Evolutionary conservation across 768 basidiomycete genomes (phyloP), one percentile per base, ranked within the genome.

Genomic region (Chiua virens): DNA sequence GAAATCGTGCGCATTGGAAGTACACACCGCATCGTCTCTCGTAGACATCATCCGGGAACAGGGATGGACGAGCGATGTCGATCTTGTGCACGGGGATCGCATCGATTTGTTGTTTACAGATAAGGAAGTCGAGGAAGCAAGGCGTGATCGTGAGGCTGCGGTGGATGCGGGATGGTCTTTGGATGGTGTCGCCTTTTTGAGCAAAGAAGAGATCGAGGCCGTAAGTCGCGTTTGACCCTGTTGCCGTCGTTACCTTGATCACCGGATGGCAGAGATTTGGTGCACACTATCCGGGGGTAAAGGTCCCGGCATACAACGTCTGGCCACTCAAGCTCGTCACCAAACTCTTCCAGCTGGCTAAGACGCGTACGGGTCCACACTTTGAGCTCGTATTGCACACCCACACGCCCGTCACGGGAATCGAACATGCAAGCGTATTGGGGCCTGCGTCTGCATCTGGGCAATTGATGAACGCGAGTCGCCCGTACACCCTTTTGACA

Each of bases 281-380:
- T 35, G 68, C 79, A 1, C 65, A 69, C 6, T 79, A 80, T 63
- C 78, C 86, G 0, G 87, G 69, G 1, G 70, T 82, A 30, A 72
- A 72, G 42, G 68, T 70, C 20, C 78, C 76, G 1, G 85, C 78
- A 0, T 67, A 83, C 62, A 93, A 90, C 56, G 67, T 92, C 23
- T 92, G 85, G 83, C 89, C 88, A 0, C 78, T 85, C 60, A 94
- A 93, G 60, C 75, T 91, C n/a, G 87, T 90, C 45, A 83, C 86
- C 1, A 72, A 79, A 40, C 67, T 90, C 8, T 89, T 79, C 58
- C 67, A 73, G 21, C 66, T 76, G 15, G 75, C 82, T 10, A 59
- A 63, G 39, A 55, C 55, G 13, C 48, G 54, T 23, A 61, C 71
- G 1, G 45, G 54, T 1, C 25, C 64, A 3, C 59, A 58, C 8